phyloP scores from a whole-genome alignment of 2,329 filamentous ascomycete species.

The Neurospora sp. region DNA sequence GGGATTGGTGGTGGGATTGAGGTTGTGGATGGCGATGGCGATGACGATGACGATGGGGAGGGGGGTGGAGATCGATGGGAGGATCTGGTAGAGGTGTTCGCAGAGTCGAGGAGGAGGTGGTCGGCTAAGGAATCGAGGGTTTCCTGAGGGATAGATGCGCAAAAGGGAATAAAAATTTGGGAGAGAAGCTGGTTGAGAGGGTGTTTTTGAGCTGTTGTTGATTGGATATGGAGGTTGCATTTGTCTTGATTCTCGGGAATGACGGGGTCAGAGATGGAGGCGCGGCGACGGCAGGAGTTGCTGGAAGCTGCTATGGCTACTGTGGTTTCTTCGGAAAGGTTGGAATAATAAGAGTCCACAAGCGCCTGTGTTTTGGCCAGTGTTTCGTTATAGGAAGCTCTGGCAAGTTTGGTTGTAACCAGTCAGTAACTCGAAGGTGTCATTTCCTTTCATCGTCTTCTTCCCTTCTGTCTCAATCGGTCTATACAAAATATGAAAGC shows the following conservation, averaged over 20 bases:
- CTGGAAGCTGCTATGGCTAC: constrained; percentile 29
- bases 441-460: not conserved
- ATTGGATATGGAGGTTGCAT: not conserved
- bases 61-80: too few species aligned
- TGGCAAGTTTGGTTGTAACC: constrained; percentile 13
- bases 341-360: constrained; percentile 3
- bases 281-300: constrained; percentile 23
- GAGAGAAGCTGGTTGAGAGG: constrained; percentile 33
- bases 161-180: constrained; percentile 30
- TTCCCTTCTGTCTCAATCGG: not conserved
- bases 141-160: constrained; percentile 27
- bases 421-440: not conserved
- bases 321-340: constrained; percentile 12
- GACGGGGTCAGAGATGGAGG: constrained; percentile 28
- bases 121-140: constrained; percentile 42
- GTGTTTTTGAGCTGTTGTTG: constrained; percentile 19
- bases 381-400: constrained; percentile 36
- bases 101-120: constrained; percentile 38
- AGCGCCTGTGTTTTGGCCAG: constrained; percentile 30
- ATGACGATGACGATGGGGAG: too few species aligned
- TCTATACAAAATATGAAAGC: too few species aligned
- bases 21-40: too few species aligned
- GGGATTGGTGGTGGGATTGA: too few species aligned
- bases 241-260: constrained; percentile 22
- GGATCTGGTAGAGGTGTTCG: constrained; percentile 25